A percentile compares a stretch with the other conserved stretches of the same genome.
Conservation (phyloP, 805 yeast genomes). For the Millerozyma miso region DNA sequence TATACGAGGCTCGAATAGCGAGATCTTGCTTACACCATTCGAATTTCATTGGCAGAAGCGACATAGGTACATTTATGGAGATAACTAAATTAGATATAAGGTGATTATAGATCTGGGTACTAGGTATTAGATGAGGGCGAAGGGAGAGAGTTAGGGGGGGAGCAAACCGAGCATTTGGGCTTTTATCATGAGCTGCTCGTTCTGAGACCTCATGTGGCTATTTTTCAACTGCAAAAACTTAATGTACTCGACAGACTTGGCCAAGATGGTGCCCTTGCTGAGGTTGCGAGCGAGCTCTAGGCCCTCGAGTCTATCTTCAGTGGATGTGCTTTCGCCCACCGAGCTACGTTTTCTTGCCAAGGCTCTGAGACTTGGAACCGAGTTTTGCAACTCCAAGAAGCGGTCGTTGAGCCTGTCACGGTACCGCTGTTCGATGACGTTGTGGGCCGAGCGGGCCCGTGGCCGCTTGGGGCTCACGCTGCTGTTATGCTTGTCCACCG, state of each 20-base stretch:
- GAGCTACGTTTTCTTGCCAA: constrained; percentile 19
- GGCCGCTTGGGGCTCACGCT: constrained; percentile 1
- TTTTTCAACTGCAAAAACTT: constrained; percentile 65
- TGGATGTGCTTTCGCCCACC: constrained; percentile 8
- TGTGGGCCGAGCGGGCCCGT: constrained; percentile 32
- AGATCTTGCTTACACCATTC: background rate
- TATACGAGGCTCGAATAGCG: background rate
- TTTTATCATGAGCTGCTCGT: constrained; percentile 40
- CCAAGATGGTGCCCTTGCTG: constrained; percentile 72
- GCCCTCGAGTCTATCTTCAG: constrained; percentile 55
- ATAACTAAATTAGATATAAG: background rate
- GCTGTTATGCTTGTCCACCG: background rate
- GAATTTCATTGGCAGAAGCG: background rate
- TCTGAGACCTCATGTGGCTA: constrained; percentile 45
- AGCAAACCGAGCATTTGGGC: constrained; percentile 33
- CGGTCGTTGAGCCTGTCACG: constrained; percentile 41
- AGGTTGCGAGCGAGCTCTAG: constrained; percentile 69
- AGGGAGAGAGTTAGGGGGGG: constrained; percentile 3
- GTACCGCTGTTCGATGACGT: constrained; percentile 41
- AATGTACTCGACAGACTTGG: constrained; percentile 79
- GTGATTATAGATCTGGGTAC: background rate
- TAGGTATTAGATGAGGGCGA: background rate
- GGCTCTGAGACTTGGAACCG: constrained; percentile 36
- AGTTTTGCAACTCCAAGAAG: constrained; percentile 33
- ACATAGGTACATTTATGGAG: background rate